Percentiles rank a stretch among this genome's conserved stretches.
These are phyloP conservation scores for Skeletonema tropicum DNA, from an alignment of 108 stramenopile species.

Conservation along the genomic window DNA sequence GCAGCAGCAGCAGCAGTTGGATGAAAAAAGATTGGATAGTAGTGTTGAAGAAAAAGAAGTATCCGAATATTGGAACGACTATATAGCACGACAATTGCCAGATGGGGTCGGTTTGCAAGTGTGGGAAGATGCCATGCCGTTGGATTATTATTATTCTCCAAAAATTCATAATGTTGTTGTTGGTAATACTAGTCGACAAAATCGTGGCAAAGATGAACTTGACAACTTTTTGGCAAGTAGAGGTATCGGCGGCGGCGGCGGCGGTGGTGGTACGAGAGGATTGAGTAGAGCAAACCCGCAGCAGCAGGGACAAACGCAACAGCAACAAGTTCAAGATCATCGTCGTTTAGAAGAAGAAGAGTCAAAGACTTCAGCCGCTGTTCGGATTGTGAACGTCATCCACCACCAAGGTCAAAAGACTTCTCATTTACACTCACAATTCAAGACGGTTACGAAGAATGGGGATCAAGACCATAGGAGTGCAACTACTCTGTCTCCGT, in stretches of 20 bases:
- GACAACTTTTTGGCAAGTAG: too few species aligned
- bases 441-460: neutral
- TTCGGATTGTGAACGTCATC: too few species aligned
- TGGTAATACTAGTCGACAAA: too few species aligned
- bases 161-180: too few species aligned
- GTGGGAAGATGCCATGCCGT: conserved; percentile 24
- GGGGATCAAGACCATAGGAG: neutral
- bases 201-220: too few species aligned
- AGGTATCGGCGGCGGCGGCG: too few species aligned
- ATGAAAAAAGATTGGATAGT: too few species aligned
- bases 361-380: neutral
- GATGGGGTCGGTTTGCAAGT: conserved; percentile 18
- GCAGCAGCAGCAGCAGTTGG: too few species aligned
- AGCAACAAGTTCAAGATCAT: too few species aligned
- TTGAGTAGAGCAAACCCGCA: too few species aligned
- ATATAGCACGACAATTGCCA: conserved; percentile 5
- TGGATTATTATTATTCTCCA: neutral
- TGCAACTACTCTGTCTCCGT: neutral
- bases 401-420: neutral
- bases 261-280: too few species aligned
- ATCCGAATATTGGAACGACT: neutral
- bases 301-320: too few species aligned
- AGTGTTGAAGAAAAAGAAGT: neutral
- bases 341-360: neutral
- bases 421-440: neutral